phyloP scores from a whole-genome alignment of 2,329 filamentous ascomycete genomes.

The Neonectria punicea region DNA sequence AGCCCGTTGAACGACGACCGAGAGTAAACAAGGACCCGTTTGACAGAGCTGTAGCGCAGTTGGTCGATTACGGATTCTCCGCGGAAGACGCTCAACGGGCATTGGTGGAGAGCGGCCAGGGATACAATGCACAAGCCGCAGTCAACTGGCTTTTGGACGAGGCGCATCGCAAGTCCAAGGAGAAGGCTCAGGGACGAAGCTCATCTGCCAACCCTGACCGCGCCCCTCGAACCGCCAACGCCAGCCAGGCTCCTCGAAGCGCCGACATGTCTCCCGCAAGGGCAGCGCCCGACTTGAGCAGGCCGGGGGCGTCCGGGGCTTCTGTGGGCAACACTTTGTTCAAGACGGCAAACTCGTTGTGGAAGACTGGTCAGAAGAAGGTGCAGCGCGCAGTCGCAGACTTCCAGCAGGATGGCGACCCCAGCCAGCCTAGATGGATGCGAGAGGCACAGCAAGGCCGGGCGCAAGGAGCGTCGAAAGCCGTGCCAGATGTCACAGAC shows the following conservation, averaged over 20 bases:
- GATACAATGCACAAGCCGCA: conserved; percentile 84
- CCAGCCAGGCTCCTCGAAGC: conserved; percentile 44
- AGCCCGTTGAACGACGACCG: conserved; percentile 36
- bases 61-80: conserved; percentile 95
- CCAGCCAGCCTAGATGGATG: conserved; percentile 95
- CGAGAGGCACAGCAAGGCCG: conserved; percentile 70
- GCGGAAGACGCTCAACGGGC: conserved; percentile 84
- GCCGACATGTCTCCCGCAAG: conserved; percentile 66
- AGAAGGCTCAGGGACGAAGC: conserved; percentile 69
- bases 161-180: conserved; percentile 84
- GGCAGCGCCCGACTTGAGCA: conserved; percentile 77
- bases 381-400: conserved; percentile 93
- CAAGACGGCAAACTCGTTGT: conserved; percentile 93
- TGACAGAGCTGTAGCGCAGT: conserved; percentile 84
- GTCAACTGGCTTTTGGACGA: conserved; percentile 92
- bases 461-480: conserved; percentile 46
- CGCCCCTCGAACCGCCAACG: conserved; percentile 36
- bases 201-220: conserved; percentile 49
- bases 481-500: conserved; percentile 63
- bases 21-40: conserved; percentile 56
- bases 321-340: conserved; percentile 85
- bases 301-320: conserved; percentile 81
- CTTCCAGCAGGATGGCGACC: conserved; percentile 76
- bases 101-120: conserved; percentile 81
- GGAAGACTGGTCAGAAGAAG: conserved; percentile 94